Base-by-base conservation (phyloP, 2,329 filamentous ascomycete genomes). In the Ustulina deusta region DNA sequence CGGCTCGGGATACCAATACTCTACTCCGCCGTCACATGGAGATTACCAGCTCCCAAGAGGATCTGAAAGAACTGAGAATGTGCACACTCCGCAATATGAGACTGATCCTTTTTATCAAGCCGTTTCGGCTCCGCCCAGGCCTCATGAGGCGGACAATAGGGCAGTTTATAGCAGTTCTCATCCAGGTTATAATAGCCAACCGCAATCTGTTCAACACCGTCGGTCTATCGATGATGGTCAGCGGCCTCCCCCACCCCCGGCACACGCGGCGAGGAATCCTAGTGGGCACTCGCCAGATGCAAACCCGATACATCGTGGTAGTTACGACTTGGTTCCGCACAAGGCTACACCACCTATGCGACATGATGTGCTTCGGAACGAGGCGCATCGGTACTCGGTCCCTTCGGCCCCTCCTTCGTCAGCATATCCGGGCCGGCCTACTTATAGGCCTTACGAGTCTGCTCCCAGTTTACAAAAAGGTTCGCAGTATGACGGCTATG, bases 211-310 rank as follows among this genome's bases (percentile, higher is more conserved):
- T 49, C 73, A 74, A 40, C 78, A 81, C 10, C 77, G 75, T 52
- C 78, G 78, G 6, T 72, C 79, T 3, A 68, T 78, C 6, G 83
- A 84, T 1, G 78, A 82, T 46, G 82, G 83, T 36, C 71, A 74
- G 22, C 81, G 81, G 2, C 86, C 87, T 6, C 87, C 87, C 2
- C 87, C 86, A 6, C 87, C 87, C 0, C 87, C 87, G 2, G 86
- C 81, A 11, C 87, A 89, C 70, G 78, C 87, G 65, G 81, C 78
- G 64, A 77, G 84, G 66, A 82, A 85, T 68, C 83, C 80, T 65
- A 84, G 80, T 70, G 81, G 79, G 44, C 76, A 75, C 25, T 74
- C 81, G 10, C 79, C 82, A 62, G 85, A 86, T 27, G 70, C 79
- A 48, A 74, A 86, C 36, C 71, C 79, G 40, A 73, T 79, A 3